phyloP scores from a whole-genome alignment of 2,329 filamentous ascomycete species.

The Fusarium dlaminii region DNA sequence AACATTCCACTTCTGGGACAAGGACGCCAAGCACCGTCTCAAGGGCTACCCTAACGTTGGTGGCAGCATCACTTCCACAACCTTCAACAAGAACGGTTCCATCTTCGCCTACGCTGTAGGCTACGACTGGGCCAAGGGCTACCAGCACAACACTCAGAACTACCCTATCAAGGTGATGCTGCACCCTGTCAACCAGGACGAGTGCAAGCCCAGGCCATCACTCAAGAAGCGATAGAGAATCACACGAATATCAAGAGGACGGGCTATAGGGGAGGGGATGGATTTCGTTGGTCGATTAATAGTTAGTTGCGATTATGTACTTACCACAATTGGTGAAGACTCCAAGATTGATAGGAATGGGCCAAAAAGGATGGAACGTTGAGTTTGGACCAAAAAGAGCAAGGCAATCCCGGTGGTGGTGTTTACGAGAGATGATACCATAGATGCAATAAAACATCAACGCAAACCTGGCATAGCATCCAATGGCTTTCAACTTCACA shows the following conservation, averaged over 20 bases:
- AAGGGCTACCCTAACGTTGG: constrained; percentile 89
- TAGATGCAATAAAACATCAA: constrained; percentile 36
- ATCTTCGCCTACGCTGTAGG: constrained; percentile 91
- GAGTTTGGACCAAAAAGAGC: constrained; percentile 8
- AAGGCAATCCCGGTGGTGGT: constrained; percentile 25
- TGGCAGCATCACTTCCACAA: constrained; percentile 88
- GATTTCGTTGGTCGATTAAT: constrained; percentile 20
- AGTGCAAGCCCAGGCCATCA: constrained; percentile 69
- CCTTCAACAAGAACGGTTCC: constrained; percentile 86
- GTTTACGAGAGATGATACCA: constrained; percentile 46
- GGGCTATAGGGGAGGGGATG: neutral
- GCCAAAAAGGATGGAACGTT: constrained; percentile 14
- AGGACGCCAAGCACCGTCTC: constrained; percentile 86
- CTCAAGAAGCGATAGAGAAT: constrained; percentile 65
- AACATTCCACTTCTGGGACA: constrained; percentile 97
- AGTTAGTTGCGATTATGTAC: constrained; percentile 31
- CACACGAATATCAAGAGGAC: neutral
- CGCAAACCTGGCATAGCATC: constrained; percentile 5
- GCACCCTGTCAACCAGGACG: constrained; percentile 74
- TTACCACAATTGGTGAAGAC: constrained; percentile 4
- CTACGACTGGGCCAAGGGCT: constrained; percentile 99
- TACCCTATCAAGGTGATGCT: constrained; percentile 86
- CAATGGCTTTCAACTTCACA: neutral
- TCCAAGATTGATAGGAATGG: constrained; percentile 20
- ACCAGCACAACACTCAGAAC: constrained; percentile 79